These are phyloP conservation scores for Heritiera littoralis DNA, from an alignment of 345 rosid genomes.

Conservation along the genomic window DNA sequence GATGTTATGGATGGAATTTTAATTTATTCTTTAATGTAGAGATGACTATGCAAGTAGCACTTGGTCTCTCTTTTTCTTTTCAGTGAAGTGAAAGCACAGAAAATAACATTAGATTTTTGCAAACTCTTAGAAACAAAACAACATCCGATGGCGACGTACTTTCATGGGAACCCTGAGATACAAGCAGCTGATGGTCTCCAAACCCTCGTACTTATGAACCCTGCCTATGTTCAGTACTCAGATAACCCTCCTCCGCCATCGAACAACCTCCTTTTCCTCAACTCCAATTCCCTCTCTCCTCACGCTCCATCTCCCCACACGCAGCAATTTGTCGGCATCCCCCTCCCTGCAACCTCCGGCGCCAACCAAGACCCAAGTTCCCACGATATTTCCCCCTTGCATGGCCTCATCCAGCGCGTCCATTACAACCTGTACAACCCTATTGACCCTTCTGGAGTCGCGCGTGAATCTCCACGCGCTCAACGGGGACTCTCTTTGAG, in stretches of 20 bases:
- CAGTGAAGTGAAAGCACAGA: constrained; percentile 32
- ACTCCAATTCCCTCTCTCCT: constrained; percentile 46
- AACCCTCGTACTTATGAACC: constrained; percentile 94
- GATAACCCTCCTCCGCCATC: constrained; percentile 49
- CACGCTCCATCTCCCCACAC: constrained; percentile 58
- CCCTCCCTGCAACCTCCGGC: constrained; percentile 46
- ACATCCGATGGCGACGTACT: constrained; percentile 72
- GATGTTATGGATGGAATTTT: not conserved
- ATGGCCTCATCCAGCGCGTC: constrained; percentile 81
- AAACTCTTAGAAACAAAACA: not conserved
- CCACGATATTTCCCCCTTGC: constrained; percentile 55
- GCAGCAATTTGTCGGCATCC: constrained; percentile 88
- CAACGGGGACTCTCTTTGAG: constrained; percentile 81
- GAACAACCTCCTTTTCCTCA: constrained; percentile 53
- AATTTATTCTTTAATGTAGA: not conserved
- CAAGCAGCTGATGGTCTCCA: constrained; percentile 80
- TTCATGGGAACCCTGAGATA: constrained; percentile 74
- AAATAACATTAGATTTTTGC: constrained; percentile 13
- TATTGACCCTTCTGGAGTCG: constrained; percentile 44
- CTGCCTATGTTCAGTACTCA: constrained; percentile 82
- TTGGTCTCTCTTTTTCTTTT: constrained; percentile 18
- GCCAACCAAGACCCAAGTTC: constrained; percentile 50
- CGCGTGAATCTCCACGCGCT: constrained; percentile 78
- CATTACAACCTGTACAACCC: constrained; percentile 74
- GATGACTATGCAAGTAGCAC: not conserved